Conservation (phyloP, 176 grass and related monocot genomes). For the Oryza rufipogon region DNA sequence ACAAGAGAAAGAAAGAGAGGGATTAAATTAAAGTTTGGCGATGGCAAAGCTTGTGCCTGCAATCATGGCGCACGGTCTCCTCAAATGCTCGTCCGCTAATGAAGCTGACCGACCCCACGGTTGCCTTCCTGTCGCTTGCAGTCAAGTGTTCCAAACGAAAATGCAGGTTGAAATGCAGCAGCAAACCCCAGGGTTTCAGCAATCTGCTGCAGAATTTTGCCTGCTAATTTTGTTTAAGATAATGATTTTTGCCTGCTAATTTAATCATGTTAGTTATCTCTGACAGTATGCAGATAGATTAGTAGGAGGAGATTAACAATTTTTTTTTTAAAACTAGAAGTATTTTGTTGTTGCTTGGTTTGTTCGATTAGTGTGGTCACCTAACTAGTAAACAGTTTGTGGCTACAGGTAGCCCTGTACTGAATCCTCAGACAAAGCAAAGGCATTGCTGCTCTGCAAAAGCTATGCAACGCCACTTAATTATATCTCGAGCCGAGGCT, state of each 20-base stretch:
- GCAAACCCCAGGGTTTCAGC: conserved; percentile 25
- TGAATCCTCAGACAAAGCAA: background rate
- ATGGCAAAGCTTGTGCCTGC: background rate
- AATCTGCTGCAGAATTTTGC: background rate
- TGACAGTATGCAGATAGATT: background rate
- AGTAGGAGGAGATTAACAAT: background rate
- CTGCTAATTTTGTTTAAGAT: background rate
- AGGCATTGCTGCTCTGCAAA: background rate
- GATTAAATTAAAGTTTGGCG: background rate
- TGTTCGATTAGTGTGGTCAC: background rate
- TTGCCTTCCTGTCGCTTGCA: conserved; percentile 27
- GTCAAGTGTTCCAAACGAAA: background rate
- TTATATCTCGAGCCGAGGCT: background rate
- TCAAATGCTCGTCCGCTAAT: conserved; percentile 7
- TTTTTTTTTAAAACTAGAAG: background rate
- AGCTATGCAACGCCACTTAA: background rate
- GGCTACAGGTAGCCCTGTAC: background rate
- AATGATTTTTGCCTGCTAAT: background rate
- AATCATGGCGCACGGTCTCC: conserved; percentile 49
- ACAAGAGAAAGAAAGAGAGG: background rate
- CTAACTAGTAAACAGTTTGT: background rate
- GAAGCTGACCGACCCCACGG: background rate
- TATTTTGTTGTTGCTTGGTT: background rate
- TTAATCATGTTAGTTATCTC: background rate
- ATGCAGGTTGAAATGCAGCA: background rate